Evolutionary conservation across 106 monocot genomes (phyloP).

Genomic region (Ottelia alismoides): DNA sequence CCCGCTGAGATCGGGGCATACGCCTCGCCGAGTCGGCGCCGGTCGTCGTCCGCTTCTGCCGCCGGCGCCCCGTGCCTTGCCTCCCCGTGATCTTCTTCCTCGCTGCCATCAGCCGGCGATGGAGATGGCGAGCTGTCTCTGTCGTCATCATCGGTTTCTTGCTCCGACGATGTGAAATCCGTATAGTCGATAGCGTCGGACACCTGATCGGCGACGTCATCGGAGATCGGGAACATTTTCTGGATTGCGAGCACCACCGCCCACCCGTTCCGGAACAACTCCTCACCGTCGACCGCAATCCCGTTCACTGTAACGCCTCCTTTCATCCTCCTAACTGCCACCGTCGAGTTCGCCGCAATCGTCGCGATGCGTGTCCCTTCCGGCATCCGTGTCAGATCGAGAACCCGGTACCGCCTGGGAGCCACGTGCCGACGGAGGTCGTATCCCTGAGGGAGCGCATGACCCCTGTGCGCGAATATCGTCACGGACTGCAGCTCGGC

Average conservation of each 20-base stretch:
- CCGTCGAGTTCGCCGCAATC: neutral
- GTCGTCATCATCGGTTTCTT: too few relatives aligned
- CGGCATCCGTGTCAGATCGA: constrained; percentile 7
- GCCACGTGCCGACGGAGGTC: constrained; percentile 2
- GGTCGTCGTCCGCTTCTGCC: too few relatives aligned
- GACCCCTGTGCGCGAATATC: neutral
- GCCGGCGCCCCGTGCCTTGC: too few relatives aligned
- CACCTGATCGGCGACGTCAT: constrained; percentile 7
- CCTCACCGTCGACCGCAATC: constrained; percentile 4
- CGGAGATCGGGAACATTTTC: constrained; percentile 6
- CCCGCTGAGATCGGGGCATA: too few relatives aligned
- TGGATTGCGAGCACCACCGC: constrained; percentile 8
- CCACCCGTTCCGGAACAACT: constrained; percentile 4
- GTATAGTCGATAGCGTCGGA: neutral
- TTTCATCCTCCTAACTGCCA: neutral
- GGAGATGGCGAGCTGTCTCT: too few relatives aligned
- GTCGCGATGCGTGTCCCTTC: neutral
- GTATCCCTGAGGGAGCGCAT: neutral
- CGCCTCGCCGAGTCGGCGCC: too few relatives aligned
- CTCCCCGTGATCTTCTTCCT: too few relatives aligned
- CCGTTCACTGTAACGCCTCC: neutral
- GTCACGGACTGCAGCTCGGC: neutral
- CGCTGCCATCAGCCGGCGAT: too few relatives aligned
- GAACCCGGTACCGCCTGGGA: constrained; percentile 3
- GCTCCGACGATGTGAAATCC: too few relatives aligned